These are phyloP conservation scores for Aspergillus novoparasiticus DNA, from an alignment of 2,329 filamentous ascomycete genomes.

Conservation along the genomic window DNA sequence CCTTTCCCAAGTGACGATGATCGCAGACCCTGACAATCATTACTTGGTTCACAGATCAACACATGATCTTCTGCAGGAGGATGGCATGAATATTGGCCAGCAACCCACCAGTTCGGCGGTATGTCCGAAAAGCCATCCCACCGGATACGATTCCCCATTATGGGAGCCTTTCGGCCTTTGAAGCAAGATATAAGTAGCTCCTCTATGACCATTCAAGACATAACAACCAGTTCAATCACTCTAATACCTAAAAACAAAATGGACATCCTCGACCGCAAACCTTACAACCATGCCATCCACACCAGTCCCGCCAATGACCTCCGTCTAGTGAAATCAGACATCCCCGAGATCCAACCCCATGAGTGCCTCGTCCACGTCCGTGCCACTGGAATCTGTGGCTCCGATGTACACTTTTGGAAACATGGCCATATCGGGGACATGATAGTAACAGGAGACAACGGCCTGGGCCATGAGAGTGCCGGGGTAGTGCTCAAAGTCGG, in stretches of 20 bases:
- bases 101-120: not conserved
- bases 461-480: slow-evolving; percentile 24
- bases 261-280: slow-evolving; percentile 18
- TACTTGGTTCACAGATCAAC: not conserved
- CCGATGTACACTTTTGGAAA: slow-evolving; percentile 25
- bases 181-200: not conserved
- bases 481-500: slow-evolving; percentile 21
- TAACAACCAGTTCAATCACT: no score
- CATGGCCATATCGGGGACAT: slow-evolving; percentile 22
- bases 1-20: not conserved
- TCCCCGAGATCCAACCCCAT: slow-evolving; percentile 16
- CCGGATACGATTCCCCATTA: not conserved
- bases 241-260: slow-evolving; percentile 3
- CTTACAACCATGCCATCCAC: slow-evolving; percentile 21
- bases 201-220: not conserved
- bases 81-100: not conserved
- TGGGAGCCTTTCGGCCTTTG: not conserved
- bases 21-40: not conserved
- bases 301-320: slow-evolving; percentile 22
- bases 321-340: slow-evolving; percentile 21
- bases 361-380: slow-evolving; percentile 21
- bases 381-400: slow-evolving; percentile 23
- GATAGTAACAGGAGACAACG: slow-evolving; percentile 24
- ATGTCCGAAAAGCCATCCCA: not conserved
- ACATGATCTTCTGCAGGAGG: not conserved